Conservation (phyloP, 495 filamentous ascomycete species). For the Aspergillus diversus region DNA sequence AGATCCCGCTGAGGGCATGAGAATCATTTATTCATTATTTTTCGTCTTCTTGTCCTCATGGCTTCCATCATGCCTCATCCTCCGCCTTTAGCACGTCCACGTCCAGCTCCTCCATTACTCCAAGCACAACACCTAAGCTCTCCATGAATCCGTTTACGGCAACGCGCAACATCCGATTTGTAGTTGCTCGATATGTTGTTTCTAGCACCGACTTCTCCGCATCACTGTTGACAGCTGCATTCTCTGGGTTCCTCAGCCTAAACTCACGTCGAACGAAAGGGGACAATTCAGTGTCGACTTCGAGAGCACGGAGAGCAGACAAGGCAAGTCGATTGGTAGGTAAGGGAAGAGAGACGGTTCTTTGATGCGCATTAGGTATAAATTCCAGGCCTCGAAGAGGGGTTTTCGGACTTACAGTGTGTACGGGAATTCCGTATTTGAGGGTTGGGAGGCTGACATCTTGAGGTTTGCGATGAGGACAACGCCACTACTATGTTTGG, state of each 20-base stretch:
- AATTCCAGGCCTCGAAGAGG: slow-evolving; percentile 10
- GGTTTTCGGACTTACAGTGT: slow-evolving; percentile 58
- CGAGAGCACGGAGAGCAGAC: slow-evolving; percentile 72
- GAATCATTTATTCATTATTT: background rate
- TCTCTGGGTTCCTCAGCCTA: slow-evolving; percentile 48
- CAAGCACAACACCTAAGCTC: slow-evolving; percentile 78
- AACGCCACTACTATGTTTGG: background rate
- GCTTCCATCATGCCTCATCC: slow-evolving; percentile 31
- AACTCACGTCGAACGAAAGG: slow-evolving; percentile 76
- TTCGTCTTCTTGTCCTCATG: background rate
- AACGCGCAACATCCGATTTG: slow-evolving; percentile 94
- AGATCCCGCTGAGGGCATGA: too few relatives aligned
- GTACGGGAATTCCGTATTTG: slow-evolving; percentile 67
- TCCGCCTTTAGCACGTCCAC: slow-evolving; percentile 68
- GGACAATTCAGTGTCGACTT: slow-evolving; percentile 89
- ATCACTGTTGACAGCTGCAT: slow-evolving; percentile 29
- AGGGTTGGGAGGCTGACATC: slow-evolving; percentile 16
- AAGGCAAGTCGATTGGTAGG: slow-evolving; percentile 79
- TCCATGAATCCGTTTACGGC: slow-evolving; percentile 99
- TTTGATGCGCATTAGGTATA: slow-evolving; percentile 39
- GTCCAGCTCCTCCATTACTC: slow-evolving; percentile 88
- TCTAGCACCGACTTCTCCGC: slow-evolving; percentile 62
- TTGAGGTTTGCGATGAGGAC: background rate
- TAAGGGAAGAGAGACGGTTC: slow-evolving; percentile 80
- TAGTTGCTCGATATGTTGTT: slow-evolving; percentile 83